Evolutionary conservation across 2,329 filamentous ascomycete genomes (phyloP).

Genomic region (Uncinocarpus reesii): DNA sequence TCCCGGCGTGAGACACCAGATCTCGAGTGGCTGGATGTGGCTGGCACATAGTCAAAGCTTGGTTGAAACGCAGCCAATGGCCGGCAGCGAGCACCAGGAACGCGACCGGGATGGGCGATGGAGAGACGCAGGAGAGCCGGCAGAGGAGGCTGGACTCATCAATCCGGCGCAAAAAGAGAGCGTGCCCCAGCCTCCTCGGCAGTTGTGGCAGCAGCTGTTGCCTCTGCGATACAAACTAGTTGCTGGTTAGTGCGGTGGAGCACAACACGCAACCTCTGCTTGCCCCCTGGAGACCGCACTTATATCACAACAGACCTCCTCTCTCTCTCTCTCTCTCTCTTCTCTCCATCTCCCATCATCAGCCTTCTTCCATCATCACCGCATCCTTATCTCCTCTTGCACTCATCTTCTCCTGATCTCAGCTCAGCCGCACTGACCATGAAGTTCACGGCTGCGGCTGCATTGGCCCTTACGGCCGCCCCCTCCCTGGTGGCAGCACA

Average conservation of each 20-base stretch:
- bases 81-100: not conserved
- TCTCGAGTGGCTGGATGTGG: conserved; percentile 8
- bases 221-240: too few species aligned
- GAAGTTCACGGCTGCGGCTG: conserved; percentile 24
- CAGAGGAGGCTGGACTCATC: too few species aligned
- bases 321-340: conserved; percentile 1
- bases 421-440: conserved; percentile 22
- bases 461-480: conserved; percentile 23
- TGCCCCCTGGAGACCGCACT: too few species aligned
- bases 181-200: too few species aligned
- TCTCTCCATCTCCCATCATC: conserved; percentile 4
- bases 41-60: conserved; percentile 1
- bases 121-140: too few species aligned
- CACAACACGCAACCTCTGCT: not conserved
- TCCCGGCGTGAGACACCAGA: too few species aligned
- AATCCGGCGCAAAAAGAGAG: too few species aligned
- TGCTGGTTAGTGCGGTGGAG: too few species aligned
- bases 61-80: conserved; percentile 10
- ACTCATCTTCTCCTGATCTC: not conserved
- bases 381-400: not conserved
- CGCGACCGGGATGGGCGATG: too few species aligned
- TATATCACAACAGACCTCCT: not conserved
- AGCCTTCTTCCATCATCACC: not conserved
- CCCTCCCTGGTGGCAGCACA: conserved; percentile 29
- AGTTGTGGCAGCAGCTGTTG: too few species aligned